phyloP scores from a whole-genome alignment of 257 asterid species.

The Primulina eburnea region DNA sequence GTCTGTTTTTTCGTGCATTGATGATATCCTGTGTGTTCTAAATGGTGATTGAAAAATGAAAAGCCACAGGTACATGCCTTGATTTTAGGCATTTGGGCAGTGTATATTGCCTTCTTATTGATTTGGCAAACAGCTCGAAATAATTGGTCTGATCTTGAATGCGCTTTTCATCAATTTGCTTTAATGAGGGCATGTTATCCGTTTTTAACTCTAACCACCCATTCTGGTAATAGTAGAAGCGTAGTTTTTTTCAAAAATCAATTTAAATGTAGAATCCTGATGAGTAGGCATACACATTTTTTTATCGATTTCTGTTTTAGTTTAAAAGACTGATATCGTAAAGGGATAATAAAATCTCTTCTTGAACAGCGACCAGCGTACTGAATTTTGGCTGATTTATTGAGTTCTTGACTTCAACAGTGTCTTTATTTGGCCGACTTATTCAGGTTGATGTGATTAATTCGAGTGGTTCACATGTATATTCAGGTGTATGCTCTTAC shows the following conservation, averaged over 20 bases:
- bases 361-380: not conserved
- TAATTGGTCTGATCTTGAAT: slow-evolving; percentile 7
- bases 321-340: not conserved
- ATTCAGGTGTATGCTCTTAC: slow-evolving; percentile 85
- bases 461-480: slow-evolving; percentile 21
- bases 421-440: slow-evolving; percentile 4
- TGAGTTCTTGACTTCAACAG: slow-evolving; percentile 5
- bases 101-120: slow-evolving; percentile 10
- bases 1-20: not conserved
- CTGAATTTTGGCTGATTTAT: slow-evolving; percentile 2
- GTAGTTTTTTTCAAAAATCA: not conserved
- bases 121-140: slow-evolving; percentile 20
- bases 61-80: slow-evolving; percentile 2
- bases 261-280: not conserved
- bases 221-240: slow-evolving; percentile 6
- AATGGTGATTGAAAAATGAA: slow-evolving; percentile 19
- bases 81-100: not conserved
- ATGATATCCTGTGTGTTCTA: not conserved
- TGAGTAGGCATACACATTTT: not conserved
- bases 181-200: slow-evolving; percentile 6
- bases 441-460: slow-evolving; percentile 13
- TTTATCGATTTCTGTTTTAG: not conserved
- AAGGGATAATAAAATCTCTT: not conserved
- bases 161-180: slow-evolving; percentile 8
- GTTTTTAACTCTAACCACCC: slow-evolving; percentile 6